These are phyloP conservation scores for Cymbidium sinense DNA, from an alignment of 106 monocot genomes.

Conservation along the genomic window DNA sequence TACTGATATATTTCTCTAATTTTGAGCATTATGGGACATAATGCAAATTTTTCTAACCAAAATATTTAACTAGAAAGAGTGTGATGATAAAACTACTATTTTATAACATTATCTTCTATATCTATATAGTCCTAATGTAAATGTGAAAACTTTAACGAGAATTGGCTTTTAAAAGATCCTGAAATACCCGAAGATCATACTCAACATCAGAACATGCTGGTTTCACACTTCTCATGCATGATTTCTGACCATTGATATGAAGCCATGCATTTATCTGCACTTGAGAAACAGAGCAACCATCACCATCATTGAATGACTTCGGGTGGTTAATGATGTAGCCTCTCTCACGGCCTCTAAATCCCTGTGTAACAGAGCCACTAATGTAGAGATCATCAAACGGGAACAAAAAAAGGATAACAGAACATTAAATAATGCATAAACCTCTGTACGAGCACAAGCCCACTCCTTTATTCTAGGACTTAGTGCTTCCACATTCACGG, in stretches of 20 bases:
- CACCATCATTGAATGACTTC: slow-evolving; percentile 19
- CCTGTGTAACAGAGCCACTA: slow-evolving; percentile 22
- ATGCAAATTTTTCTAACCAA: neutral
- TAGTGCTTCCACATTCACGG: slow-evolving; percentile 24
- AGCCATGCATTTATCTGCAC: slow-evolving; percentile 93
- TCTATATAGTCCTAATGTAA: neutral
- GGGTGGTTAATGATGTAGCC: slow-evolving; percentile 7
- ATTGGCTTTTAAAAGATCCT: neutral
- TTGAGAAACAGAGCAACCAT: slow-evolving; percentile 70
- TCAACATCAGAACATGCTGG: slow-evolving; percentile 44
- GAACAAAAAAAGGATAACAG: neutral
- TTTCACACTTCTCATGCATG: slow-evolving; percentile 33
- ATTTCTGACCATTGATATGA: slow-evolving; percentile 76
- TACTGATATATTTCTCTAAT: too few relatives aligned
- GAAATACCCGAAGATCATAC: slow-evolving; percentile 58
- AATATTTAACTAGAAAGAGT: neutral
- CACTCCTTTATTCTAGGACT: slow-evolving; percentile 31
- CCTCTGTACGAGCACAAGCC: slow-evolving; percentile 82
- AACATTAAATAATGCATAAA: slow-evolving; percentile 7
- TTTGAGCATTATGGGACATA: too few relatives aligned
- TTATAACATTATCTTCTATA: neutral
- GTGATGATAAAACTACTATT: neutral
- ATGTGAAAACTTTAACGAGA: neutral
- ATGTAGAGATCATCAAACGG: neutral
- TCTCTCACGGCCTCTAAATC: slow-evolving; percentile 58